Evolutionary conservation across 2,329 filamentous ascomycete genomes (phyloP).

Genomic region (Fusarium sp.): DNA sequence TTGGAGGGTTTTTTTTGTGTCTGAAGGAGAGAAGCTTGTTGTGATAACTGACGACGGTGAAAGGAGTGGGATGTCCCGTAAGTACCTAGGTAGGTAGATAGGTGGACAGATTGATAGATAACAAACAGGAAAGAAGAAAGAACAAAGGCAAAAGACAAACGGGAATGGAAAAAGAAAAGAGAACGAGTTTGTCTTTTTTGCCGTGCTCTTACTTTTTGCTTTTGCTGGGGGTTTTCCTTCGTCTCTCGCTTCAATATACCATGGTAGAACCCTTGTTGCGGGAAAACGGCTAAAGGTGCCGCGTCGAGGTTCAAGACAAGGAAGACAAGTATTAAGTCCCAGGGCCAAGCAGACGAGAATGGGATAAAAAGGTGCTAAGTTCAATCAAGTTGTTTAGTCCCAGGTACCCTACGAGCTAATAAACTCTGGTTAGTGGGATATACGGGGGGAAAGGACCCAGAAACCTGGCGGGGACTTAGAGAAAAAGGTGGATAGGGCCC

Average conservation of each 20-base stretch:
- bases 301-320: conserved; percentile 18
- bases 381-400: neutral
- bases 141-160: conserved; percentile 21
- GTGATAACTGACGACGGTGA: conserved; percentile 4
- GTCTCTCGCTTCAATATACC: conserved; percentile 15
- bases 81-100: neutral
- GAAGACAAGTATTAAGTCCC: neutral
- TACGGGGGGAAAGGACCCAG: neutral
- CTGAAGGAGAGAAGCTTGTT: conserved; percentile 1
- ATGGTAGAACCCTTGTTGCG: conserved; percentile 33
- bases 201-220: conserved; percentile 4
- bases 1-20: neutral
- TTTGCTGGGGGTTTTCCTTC: conserved; percentile 2
- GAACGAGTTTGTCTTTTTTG: conserved; percentile 11
- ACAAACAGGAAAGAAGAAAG: neutral
- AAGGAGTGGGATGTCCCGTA: neutral
- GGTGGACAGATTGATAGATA: neutral
- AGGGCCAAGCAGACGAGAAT: neutral
- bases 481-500: conserved; percentile 1
- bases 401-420: neutral
- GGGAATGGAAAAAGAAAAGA: conserved; percentile 5
- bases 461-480: conserved; percentile 15
- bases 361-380: neutral
- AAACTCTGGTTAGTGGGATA: neutral
- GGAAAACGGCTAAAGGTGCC: conserved; percentile 39